Evolutionary conservation across 1,284 basidiomycete genomes (phyloP).

Genomic region (Trichosporon coremiiforme): DNA sequence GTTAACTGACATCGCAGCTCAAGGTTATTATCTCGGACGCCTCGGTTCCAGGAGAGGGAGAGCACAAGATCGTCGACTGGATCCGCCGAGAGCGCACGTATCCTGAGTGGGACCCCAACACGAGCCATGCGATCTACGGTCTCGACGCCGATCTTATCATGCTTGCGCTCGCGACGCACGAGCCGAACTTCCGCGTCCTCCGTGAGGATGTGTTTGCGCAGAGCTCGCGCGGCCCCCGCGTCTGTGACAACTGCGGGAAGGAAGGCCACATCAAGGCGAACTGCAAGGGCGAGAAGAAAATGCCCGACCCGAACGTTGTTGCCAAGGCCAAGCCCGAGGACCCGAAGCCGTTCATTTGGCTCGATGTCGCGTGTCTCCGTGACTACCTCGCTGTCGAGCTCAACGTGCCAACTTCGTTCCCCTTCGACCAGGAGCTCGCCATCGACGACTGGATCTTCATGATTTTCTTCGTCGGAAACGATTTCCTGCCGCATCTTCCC

Average conservation of each 20-base stretch:
- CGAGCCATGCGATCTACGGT: conserved; percentile 95
- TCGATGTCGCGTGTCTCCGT: conserved; percentile 90
- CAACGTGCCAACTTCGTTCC: conserved; percentile 75
- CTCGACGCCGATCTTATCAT: conserved; percentile 99
- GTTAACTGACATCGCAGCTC: conserved; percentile 60
- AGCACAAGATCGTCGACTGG: conserved; percentile 99
- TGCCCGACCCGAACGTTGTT: conserved; percentile 62
- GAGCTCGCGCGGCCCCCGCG: conserved; percentile 65
- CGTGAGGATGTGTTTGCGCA: conserved; percentile 97
- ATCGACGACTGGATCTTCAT: conserved; percentile 99
- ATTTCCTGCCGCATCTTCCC: conserved; percentile 97
- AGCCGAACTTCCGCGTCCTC: conserved; percentile 94
- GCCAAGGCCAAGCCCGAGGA: conserved; percentile 67
- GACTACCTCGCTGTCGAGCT: conserved; percentile 98
- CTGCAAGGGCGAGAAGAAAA: conserved; percentile 67
- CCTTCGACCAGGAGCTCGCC: conserved; percentile 93
- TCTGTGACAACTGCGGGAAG: conserved; percentile 88
- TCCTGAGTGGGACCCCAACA: conserved; percentile 89
- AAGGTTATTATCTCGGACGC: conserved; percentile 98
- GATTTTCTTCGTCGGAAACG: conserved; percentile 99
- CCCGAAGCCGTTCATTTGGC: conserved; percentile 99
- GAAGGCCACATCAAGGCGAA: conserved; percentile 91
- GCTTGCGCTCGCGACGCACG: conserved; percentile 96
- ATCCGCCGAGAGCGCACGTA: conserved; percentile 88
- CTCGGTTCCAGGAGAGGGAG: conserved; percentile 95